Evolutionary conservation across 345 rosid species (phyloP).

Genomic region (Limnanthes douglasii): DNA sequence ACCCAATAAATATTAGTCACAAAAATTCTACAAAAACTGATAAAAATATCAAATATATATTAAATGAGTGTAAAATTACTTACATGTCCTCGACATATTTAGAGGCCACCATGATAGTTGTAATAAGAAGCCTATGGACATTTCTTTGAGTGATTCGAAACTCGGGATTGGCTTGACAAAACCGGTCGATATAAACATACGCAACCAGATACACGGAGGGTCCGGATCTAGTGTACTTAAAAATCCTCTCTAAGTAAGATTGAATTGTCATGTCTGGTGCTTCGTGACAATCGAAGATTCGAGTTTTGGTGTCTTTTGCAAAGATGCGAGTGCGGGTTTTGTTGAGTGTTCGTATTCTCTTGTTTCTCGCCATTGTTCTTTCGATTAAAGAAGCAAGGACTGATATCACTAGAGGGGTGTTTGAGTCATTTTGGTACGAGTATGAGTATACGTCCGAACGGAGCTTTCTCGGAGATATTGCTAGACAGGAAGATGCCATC

Average conservation of each 20-base stretch:
- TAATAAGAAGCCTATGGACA: conserved; percentile 70
- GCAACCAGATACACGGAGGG: conserved; percentile 87
- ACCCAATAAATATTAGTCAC: neutral
- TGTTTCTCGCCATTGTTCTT: conserved; percentile 57
- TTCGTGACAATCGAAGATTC: conserved; percentile 57
- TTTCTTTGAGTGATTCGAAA: conserved; percentile 51
- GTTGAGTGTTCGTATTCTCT: conserved; percentile 51
- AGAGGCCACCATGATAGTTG: conserved; percentile 83
- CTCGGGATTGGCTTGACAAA: conserved; percentile 59
- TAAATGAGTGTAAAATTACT: conserved; percentile 17
- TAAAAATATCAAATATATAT: no score
- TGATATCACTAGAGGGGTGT: conserved; percentile 58
- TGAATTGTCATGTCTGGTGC: conserved; percentile 76
- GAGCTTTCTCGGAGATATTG: conserved; percentile 76
- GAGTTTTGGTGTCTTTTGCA: conserved; percentile 18
- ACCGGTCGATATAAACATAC: conserved; percentile 78
- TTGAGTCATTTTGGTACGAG: conserved; percentile 48
- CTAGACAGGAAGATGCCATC: conserved; percentile 25
- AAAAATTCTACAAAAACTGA: neutral
- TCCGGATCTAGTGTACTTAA: conserved; percentile 66
- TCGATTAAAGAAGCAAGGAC: conserved; percentile 78
- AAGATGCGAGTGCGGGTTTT: conserved; percentile 18
- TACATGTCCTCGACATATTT: conserved; percentile 88
- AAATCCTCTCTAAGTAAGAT: conserved; percentile 73
- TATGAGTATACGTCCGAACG: conserved; percentile 67